Evolutionary conservation across 2,329 filamentous ascomycete species (phyloP).

Genomic region (Neophaeococcomyces mojaviensis): DNA sequence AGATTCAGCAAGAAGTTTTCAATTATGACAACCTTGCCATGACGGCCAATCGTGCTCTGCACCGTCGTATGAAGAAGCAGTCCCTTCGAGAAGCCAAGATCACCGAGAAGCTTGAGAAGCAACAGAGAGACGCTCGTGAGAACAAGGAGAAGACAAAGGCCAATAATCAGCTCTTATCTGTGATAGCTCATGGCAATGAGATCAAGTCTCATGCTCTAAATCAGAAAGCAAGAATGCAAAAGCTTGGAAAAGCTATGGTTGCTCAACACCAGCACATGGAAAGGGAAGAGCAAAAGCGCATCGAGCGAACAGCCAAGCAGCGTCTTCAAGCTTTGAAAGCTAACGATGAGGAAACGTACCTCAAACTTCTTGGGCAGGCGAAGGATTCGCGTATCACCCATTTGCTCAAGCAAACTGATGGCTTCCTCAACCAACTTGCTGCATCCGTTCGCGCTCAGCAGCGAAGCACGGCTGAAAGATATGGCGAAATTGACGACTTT

Average conservation of each 20-base stretch:
- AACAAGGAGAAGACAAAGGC: constrained; percentile 98
- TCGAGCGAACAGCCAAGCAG: constrained; percentile 96
- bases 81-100: constrained; percentile 90
- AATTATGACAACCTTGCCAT: constrained; percentile 94
- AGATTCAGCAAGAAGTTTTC: constrained; percentile 85
- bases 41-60: constrained; percentile 86
- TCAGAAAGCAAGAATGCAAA: constrained; percentile 69
- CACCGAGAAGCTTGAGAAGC: constrained; percentile 97
- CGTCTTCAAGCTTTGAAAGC: constrained; percentile 98
- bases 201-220: constrained; percentile 60
- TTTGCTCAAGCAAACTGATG: constrained; percentile 90
- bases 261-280: constrained; percentile 91
- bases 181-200: constrained; percentile 73
- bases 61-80: constrained; percentile 95
- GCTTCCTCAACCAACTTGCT: constrained; percentile 91
- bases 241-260: constrained; percentile 83
- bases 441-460: constrained; percentile 93
- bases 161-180: constrained; percentile 79
- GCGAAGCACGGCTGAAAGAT: constrained; percentile 69
- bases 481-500: constrained; percentile 58
- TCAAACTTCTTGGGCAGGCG: constrained; percentile 94
- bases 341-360: constrained; percentile 97
- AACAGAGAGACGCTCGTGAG: constrained; percentile 92
- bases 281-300: constrained; percentile 97
- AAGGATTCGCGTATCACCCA: constrained; percentile 99